A percentile compares a stretch with the other conserved stretches of the same genome.
Evolutionary conservation across 441 rosid species (phyloP).

Genomic region (Raphanus hybrid): DNA sequence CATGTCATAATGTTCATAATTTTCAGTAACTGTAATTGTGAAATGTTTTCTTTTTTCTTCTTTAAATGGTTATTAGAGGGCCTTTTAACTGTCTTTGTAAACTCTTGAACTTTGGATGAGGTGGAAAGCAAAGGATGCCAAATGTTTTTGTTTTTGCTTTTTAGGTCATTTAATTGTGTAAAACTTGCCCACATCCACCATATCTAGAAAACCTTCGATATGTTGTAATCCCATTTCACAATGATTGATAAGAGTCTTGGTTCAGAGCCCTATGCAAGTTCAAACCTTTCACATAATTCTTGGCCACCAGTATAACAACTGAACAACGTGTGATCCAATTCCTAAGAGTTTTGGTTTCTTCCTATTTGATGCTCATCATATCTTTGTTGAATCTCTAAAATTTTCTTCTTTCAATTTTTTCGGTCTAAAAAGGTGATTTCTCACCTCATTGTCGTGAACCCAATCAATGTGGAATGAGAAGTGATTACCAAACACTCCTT

Average conservation of each 20-base stretch:
- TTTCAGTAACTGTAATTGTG: conserved; percentile 38
- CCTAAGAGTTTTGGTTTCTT: neutral
- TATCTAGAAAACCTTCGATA: neutral
- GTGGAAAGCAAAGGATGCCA: conserved; percentile 44
- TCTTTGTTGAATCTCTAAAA: neutral
- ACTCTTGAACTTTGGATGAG: conserved; percentile 30
- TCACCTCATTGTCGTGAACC: no score
- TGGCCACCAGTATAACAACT: neutral
- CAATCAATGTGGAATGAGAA: no score
- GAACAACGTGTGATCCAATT: neutral
- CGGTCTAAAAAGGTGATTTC: no score
- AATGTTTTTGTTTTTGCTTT: neutral
- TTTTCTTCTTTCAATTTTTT: neutral
- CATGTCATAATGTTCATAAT: conserved; percentile 40
- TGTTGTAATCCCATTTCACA: neutral
- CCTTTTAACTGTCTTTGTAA: conserved; percentile 25
- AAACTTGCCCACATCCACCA: conserved; percentile 20
- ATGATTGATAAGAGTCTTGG: neutral
- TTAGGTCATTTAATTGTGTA: conserved; percentile 8
- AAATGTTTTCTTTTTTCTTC: neutral
- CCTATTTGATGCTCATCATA: neutral
- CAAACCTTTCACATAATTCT: neutral
- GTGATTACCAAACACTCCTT: no score
- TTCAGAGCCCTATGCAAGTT: neutral
- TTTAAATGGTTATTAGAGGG: conserved; percentile 31